A percentile compares a stretch with the other conserved stretches of the same genome.
Conservation (phyloP, 2,329 filamentous ascomycete species). For the Corinectria fuckeliana region DNA sequence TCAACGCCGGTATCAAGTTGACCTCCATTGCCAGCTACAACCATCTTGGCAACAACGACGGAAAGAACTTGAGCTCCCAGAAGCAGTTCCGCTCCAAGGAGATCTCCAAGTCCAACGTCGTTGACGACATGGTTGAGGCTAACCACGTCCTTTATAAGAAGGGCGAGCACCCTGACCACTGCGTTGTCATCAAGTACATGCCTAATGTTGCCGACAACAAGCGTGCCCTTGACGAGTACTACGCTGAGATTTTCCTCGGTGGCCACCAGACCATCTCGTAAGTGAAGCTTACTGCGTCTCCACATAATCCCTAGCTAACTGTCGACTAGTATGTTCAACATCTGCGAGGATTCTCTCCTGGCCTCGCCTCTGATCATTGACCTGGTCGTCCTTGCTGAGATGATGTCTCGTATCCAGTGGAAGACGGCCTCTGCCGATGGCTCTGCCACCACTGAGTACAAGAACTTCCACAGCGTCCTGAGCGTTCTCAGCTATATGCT, state of each 20-base stretch:
- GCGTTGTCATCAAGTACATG: slow-evolving; percentile 99
- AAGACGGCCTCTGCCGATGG: slow-evolving; percentile 65
- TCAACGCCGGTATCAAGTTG: slow-evolving; percentile 98
- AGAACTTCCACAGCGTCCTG: slow-evolving; percentile 95
- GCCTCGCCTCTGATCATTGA: slow-evolving; percentile 98
- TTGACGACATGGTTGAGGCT: slow-evolving; percentile 99
- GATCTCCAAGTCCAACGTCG: slow-evolving; percentile 98
- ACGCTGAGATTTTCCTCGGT: slow-evolving; percentile 98
- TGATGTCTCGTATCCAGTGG: slow-evolving; percentile 99
- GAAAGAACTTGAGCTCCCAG: slow-evolving; percentile 97
- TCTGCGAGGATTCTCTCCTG: slow-evolving; percentile 97
- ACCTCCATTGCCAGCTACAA: slow-evolving; percentile 99
- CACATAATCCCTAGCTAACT: slow-evolving; percentile 22
- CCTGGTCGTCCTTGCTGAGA: slow-evolving; percentile 88
- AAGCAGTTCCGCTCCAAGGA: slow-evolving; percentile 99
- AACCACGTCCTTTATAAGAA: slow-evolving; percentile 89
- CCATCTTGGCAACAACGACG: slow-evolving; percentile 98
- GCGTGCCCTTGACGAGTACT: slow-evolving; percentile 98
- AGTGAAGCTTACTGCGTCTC: slow-evolving; percentile 40
- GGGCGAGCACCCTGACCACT: slow-evolving; percentile 96
- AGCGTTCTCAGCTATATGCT: slow-evolving; percentile 99
- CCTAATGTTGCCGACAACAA: slow-evolving; percentile 98
- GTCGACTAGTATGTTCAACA: slow-evolving; percentile 84
- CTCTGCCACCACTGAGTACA: slow-evolving; percentile 70
- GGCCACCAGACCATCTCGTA: slow-evolving; percentile 95